Evolutionary conservation across 345 rosid species (phyloP).

Genomic region (Brassica juncea): DNA sequence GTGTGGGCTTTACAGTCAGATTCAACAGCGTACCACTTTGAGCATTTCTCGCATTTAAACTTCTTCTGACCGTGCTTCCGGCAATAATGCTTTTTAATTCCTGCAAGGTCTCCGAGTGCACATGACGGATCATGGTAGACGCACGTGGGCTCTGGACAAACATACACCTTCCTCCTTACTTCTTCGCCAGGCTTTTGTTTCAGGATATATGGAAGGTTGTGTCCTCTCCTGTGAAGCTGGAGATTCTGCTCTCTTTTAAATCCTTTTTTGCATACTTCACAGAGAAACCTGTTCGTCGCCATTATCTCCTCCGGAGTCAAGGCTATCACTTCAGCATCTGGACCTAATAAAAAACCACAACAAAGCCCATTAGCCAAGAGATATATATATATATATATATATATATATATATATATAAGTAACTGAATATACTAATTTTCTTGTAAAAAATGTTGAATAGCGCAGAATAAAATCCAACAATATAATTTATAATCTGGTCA

Average conservation of each 20-base stretch:
- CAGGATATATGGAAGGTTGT: conserved; percentile 73
- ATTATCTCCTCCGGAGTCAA: conserved; percentile 74
- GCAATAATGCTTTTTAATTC: conserved; percentile 70
- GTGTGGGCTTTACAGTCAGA: conserved; percentile 90
- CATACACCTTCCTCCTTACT: conserved; percentile 68
- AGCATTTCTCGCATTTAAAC: conserved; percentile 78
- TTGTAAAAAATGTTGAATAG: conserved; percentile 9
- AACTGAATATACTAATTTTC: conserved; percentile 5
- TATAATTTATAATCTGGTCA: background rate
- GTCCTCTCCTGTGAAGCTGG: conserved; percentile 85
- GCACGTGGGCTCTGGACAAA: conserved; percentile 81
- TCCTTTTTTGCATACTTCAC: conserved; percentile 85
- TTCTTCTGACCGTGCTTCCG: conserved; percentile 80
- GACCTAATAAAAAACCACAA: conserved; percentile 46
- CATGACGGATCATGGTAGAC: conserved; percentile 80
- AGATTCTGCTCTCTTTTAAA: conserved; percentile 78
- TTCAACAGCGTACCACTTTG: conserved; percentile 69
- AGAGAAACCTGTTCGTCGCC: conserved; percentile 77
- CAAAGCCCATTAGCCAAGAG: background rate
- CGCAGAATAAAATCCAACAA: background rate
- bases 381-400: conserved; percentile 11
- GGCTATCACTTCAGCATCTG: conserved; percentile 84
- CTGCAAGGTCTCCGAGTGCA: conserved; percentile 82
- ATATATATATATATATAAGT: background rate
- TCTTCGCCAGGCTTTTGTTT: conserved; percentile 70